Percentiles rank a stretch among this genome's conserved stretches.
These are phyloP conservation scores for Talaromyces nanjingensis DNA, from an alignment of 495 filamentous ascomycete species.

Conservation along the genomic window DNA sequence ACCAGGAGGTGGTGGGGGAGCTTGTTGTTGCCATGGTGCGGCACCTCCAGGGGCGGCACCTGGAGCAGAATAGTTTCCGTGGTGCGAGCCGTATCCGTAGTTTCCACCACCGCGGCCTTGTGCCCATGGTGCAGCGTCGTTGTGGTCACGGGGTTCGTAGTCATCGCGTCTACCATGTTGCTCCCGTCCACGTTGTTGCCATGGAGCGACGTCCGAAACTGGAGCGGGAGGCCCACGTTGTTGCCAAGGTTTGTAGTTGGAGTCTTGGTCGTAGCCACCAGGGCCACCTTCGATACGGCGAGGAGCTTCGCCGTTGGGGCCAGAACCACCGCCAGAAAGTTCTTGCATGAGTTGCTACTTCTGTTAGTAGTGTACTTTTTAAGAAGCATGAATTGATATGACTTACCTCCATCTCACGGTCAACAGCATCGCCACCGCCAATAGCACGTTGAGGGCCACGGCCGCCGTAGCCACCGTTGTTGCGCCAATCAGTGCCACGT, in stretches of 20 bases:
- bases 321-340: slow-evolving; percentile 69
- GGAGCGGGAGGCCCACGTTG: slow-evolving; percentile 60
- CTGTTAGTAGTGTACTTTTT: slow-evolving; percentile 25
- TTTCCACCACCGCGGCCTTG: slow-evolving; percentile 40
- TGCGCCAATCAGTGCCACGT: slow-evolving; percentile 86
- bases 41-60: slow-evolving; percentile 39
- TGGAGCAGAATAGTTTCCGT: slow-evolving; percentile 24
- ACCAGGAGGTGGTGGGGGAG: slow-evolving; percentile 42
- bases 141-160: slow-evolving; percentile 39
- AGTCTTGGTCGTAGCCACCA: slow-evolving; percentile 49
- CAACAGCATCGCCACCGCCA: slow-evolving; percentile 74
- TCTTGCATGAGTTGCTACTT: slow-evolving; percentile 93
- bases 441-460: slow-evolving; percentile 57
- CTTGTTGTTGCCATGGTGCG: slow-evolving; percentile 66
- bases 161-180: slow-evolving; percentile 43
- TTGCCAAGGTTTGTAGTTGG: slow-evolving; percentile 80
- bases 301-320: slow-evolving; percentile 55
- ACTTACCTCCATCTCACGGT: slow-evolving; percentile 89
- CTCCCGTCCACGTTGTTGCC: slow-evolving; percentile 55
- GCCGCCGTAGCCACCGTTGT: slow-evolving; percentile 47
- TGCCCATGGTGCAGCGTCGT: slow-evolving; percentile 49
- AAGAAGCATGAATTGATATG: slow-evolving; percentile 7
- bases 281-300: slow-evolving; percentile 86
- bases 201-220: slow-evolving; percentile 71
- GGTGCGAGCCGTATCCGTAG: slow-evolving; percentile 41